Percentiles rank a stretch among this genome's conserved stretches.
These are phyloP conservation scores for Coemansia sp. DNA, from an alignment of 192 early-diverging fungal genomes.

Conservation along the genomic window DNA sequence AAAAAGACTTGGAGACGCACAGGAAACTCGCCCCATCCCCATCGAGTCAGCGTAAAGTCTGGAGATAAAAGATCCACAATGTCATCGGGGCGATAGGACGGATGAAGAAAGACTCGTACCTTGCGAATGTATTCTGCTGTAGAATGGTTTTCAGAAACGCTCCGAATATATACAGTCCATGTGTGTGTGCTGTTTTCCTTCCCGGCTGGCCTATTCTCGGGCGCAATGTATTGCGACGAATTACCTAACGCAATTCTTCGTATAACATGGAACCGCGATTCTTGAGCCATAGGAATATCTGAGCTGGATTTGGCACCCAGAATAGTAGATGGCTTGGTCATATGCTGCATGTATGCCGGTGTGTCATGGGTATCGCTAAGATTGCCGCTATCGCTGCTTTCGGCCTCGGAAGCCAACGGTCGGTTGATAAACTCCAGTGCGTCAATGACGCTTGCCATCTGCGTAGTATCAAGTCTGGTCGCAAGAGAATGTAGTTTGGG, in stretches of 20 bases:
- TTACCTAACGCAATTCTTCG: slow-evolving; percentile 69
- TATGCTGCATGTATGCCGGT: neutral
- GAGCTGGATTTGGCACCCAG: neutral
- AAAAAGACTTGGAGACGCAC: slow-evolving; percentile 81
- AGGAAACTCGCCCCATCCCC: slow-evolving; percentile 95
- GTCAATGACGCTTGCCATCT: slow-evolving; percentile 39
- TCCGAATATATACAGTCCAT: slow-evolving; percentile 90
- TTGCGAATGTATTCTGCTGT: slow-evolving; percentile 69
- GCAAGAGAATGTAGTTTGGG: slow-evolving; percentile 19
- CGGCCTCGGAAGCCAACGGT: neutral
- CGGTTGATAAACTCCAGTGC: slow-evolving; percentile 55
- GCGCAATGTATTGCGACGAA: slow-evolving; percentile 69
- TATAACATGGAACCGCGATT: slow-evolving; percentile 75
- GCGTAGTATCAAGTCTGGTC: slow-evolving; percentile 24
- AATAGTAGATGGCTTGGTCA: neutral
- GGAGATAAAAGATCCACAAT: slow-evolving; percentile 79
- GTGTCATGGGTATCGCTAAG: slow-evolving; percentile 18
- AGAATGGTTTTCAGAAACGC: slow-evolving; percentile 46
- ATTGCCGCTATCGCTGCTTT: slow-evolving; percentile 22
- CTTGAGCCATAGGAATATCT: slow-evolving; percentile 23
- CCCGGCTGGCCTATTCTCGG: slow-evolving; percentile 59
- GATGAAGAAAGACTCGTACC: slow-evolving; percentile 87
- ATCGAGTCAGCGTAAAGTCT: slow-evolving; percentile 82
- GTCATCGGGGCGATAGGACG: slow-evolving; percentile 84
- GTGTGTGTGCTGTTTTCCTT: slow-evolving; percentile 69